Base-by-base conservation (phyloP, 2,329 filamentous ascomycete genomes). In the Aspergillus versicolor region DNA sequence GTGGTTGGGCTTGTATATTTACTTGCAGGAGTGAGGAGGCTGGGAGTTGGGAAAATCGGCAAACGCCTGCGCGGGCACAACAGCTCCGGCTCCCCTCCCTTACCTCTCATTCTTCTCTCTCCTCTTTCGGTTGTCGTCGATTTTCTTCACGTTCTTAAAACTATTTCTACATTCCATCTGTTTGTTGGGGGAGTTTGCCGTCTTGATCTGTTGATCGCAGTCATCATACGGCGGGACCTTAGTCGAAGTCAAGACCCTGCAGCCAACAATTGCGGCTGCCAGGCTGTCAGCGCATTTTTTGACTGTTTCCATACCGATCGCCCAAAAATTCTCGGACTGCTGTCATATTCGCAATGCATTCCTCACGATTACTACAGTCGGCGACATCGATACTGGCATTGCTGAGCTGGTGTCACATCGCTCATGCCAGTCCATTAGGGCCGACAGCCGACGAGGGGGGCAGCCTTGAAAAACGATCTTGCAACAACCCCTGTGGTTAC, bases 401-500 rank as follows among this genome's bases (percentile, higher is more conserved):
- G 54, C 63, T 72, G 45, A 46, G 63, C 58, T 58, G 59, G 54
- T 53, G 61, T 44, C 62, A 57, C 52, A 60, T 61, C 53, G 59
- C 66, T 13, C 63, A 61, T 59, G 72, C 73, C 47, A 70, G 66
- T 24, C 72, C 74, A 43, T 59, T 74, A 27, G 44, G 22, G 17
- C 22, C 27, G 27, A 44, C 5, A 15, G 19, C 27, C 15, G 13
- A 32, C 17, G 50, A 53, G 17, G 44, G 37, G 12, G 17, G 6
- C 9, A 32, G 38, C 21, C 48, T 70, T 21, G 67, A 72, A 45
- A 67, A 69, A 53, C 70, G 74, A 57, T 34, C 44, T 12, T 84
- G 82, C 65, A 70, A 70, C 6, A 82, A 78, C 52, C 72, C 76
- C 8, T 85, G 82, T 62, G 82, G 82, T n/a, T 82, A 76, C 63